These are phyloP conservation scores for Glycine soja DNA, from an alignment of 306 rosid genomes.

Conservation along the genomic window DNA sequence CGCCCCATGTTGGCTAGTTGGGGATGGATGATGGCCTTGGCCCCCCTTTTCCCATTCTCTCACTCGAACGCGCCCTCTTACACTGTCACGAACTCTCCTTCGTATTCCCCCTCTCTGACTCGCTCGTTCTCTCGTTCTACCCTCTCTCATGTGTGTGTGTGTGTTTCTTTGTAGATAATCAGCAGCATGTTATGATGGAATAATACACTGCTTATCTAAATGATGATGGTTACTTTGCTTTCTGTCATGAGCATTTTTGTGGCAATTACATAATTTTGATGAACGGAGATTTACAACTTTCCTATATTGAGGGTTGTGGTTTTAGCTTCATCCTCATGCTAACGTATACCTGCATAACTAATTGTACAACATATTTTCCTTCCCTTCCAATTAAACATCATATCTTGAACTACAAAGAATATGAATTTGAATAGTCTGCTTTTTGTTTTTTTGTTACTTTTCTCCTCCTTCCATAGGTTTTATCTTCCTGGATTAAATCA, in stretches of 20 bases:
- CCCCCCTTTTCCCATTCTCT: too few relatives aligned
- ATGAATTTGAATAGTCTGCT: slow-evolving; percentile 18
- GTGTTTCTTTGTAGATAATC: too few relatives aligned
- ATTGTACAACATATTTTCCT: slow-evolving; percentile 22
- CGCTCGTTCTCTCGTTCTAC: too few relatives aligned
- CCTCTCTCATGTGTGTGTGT: too few relatives aligned
- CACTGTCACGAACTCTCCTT: too few relatives aligned
- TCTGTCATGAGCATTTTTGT: slow-evolving; percentile 17
- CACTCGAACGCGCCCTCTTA: too few relatives aligned
- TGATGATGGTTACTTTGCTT: slow-evolving; percentile 11
- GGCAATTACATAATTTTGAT: not conserved
- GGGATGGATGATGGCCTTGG: too few relatives aligned
- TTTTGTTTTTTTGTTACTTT: slow-evolving; percentile 16
- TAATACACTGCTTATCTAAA: too few relatives aligned
- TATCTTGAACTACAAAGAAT: slow-evolving; percentile 25
- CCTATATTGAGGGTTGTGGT: not conserved
- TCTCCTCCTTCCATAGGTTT: slow-evolving; percentile 12
- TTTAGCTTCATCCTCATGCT: slow-evolving; percentile 4
- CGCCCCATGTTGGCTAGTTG: too few relatives aligned
- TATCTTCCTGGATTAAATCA: slow-evolving; percentile 27
- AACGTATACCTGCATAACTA: slow-evolving; percentile 7
- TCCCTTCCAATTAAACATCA: slow-evolving; percentile 13
- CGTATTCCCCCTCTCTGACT: too few relatives aligned
- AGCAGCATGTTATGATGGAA: too few relatives aligned
- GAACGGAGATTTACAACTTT: slow-evolving; percentile 27